Base-by-base conservation (phyloP, 2,329 filamentous ascomycete genomes). In the Aspergillus sp. region DNA sequence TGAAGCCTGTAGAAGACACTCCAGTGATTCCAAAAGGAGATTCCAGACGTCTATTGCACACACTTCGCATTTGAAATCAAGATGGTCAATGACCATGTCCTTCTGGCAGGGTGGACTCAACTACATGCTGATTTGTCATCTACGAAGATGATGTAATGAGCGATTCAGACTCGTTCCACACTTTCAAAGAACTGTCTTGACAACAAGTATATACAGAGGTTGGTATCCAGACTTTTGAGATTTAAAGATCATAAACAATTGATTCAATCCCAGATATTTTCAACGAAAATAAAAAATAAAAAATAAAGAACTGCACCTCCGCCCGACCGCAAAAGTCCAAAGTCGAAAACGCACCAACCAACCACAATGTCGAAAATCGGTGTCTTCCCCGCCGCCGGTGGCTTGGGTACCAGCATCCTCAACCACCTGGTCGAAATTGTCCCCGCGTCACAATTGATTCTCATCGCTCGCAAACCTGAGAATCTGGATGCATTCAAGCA, bases 341-440 rank as follows among this genome's bases (percentile, higher is more conserved):
- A n/a, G 36, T n/a, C 16, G 5, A 42, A 42, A 42, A 42, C 36
- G 36, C 36, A 42, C 36, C 36, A 42, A 42, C 36, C 36, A 42
- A 42, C 36, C 36, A 42, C 36, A 16, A 47, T 47, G 45, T 20
- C 45, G 9, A 69, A 63, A 55, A 68, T 73, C 50, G 71, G 69
- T 24, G 56, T 73, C 36, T 82, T 83, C 65, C 82, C 82, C 29
- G 81, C 81, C 20, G 79, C 83, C 0, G 84, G 84, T 45, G 82
- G 76, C 36, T 78, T 86, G 1, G 84, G 82, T 61, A 71, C 74
- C 54, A 82, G 81, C 65, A 82, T 82, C 31, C 74, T 82, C 68
- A 73, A 74, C 31, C 81, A 84, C 62, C 76, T 86, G 6, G 72
- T 81, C 2, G 67, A 74, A 12, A 74, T 75, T 4, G 71, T 82